These are phyloP conservation scores for Monilinia fructicola DNA, from an alignment of 2,329 filamentous ascomycete species.

Conservation along the genomic window DNA sequence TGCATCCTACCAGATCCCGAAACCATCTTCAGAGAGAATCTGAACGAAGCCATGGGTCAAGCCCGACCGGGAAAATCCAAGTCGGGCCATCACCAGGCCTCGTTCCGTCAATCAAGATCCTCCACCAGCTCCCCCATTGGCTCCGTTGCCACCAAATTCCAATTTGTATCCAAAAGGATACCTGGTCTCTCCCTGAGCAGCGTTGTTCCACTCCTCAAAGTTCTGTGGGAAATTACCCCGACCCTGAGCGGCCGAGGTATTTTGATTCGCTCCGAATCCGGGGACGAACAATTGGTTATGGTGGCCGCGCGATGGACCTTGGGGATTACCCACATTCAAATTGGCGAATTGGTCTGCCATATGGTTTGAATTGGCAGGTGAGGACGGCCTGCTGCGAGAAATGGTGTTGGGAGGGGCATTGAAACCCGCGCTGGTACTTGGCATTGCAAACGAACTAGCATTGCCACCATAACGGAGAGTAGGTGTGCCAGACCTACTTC, in stretches of 20 bases:
- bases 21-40: background rate
- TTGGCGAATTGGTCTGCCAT: constrained; percentile 4
- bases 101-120: background rate
- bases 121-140: background rate
- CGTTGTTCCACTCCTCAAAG: constrained; percentile 13
- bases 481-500: constrained; percentile 16
- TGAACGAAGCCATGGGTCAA: background rate
- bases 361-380: constrained; percentile 13
- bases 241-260: background rate
- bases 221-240: background rate
- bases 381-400: constrained; percentile 18
- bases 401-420: constrained; percentile 17
- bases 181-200: background rate
- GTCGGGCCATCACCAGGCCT: background rate
- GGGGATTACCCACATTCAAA: background rate
- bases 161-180: constrained; percentile 17
- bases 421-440: constrained; percentile 10
- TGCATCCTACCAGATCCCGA: background rate
- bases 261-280: constrained; percentile 1
- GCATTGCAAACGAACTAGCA: constrained; percentile 8
- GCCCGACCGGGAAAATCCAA: background rate
- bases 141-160: constrained; percentile 4
- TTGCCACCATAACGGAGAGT: constrained; percentile 12
- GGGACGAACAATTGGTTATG: constrained; percentile 15
- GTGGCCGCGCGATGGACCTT: constrained; percentile 7